These are phyloP conservation scores for Colletotrichum truncatum DNA, from an alignment of 2,329 filamentous ascomycete genomes.

Conservation along the genomic window DNA sequence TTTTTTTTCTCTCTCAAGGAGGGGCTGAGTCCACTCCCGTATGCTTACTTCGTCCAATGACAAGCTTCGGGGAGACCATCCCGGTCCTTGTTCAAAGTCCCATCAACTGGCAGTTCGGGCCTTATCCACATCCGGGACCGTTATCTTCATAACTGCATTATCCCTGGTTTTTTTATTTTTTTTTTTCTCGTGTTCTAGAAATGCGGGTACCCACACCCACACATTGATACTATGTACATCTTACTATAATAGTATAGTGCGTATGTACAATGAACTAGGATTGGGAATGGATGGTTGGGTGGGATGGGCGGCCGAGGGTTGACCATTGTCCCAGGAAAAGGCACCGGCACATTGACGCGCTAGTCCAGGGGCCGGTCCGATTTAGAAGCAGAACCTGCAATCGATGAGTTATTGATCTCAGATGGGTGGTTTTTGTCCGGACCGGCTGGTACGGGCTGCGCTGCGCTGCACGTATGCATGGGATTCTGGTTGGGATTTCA, in stretches of 20 bases:
- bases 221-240: no score
- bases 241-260: no score
- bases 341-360: slow-evolving; percentile 26
- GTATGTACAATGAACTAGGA: background rate
- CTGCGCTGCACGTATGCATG: background rate
- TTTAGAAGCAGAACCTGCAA: slow-evolving; percentile 26
- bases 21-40: background rate
- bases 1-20: background rate
- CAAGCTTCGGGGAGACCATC: background rate
- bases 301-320: background rate
- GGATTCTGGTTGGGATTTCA: background rate
- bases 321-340: background rate
- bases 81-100: background rate
- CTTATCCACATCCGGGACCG: slow-evolving; percentile 17
- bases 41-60: slow-evolving; percentile 14
- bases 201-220: slow-evolving; percentile 14
- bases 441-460: background rate
- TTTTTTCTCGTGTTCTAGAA: slow-evolving; percentile 30
- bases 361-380: slow-evolving; percentile 29
- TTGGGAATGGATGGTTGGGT: background rate
- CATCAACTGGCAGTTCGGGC: slow-evolving; percentile 1
- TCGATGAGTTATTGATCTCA: slow-evolving; percentile 25
- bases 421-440: background rate
- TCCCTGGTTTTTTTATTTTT: slow-evolving; percentile 28
- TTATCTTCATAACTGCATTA: slow-evolving; percentile 19